These are phyloP conservation scores for Nigrospora oryzae DNA, from an alignment of 2,329 filamentous ascomycete species.

Conservation along the genomic window DNA sequence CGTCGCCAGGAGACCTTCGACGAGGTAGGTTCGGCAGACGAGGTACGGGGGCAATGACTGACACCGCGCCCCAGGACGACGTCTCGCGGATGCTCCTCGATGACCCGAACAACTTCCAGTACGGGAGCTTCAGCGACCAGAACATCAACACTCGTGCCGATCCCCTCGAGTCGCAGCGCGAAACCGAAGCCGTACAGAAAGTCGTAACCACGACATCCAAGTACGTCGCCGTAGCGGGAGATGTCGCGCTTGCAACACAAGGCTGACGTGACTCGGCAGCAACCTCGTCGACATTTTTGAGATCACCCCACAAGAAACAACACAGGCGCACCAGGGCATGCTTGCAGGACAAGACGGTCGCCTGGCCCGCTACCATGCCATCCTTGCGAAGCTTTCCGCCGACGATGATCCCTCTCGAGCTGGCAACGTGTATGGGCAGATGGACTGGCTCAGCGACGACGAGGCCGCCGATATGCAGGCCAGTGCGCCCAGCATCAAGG, in stretches of 20 bases:
- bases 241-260: constrained; percentile 8
- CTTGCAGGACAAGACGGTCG: constrained; percentile 45
- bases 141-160: constrained; percentile 46
- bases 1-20: constrained; percentile 42
- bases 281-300: constrained; percentile 63
- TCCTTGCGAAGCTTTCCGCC: constrained; percentile 49
- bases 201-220: constrained; percentile 58
- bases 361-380: constrained; percentile 50
- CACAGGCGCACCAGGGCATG: constrained; percentile 17
- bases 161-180: constrained; percentile 53
- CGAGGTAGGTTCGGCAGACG: constrained; percentile 33
- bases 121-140: constrained; percentile 55
- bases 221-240: constrained; percentile 27
- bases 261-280: constrained; percentile 25
- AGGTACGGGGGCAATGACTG: not conserved
- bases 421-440: constrained; percentile 29
- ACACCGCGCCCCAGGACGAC: constrained; percentile 34
- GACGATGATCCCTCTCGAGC: constrained; percentile 29
- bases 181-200: constrained; percentile 55
- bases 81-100: constrained; percentile 53
- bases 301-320: constrained; percentile 43
- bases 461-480: constrained; percentile 36
- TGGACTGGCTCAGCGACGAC: constrained; percentile 47
- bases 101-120: constrained; percentile 49
- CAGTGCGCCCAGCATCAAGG: constrained; percentile 27